Evolutionary conservation across 2,329 filamentous ascomycete species (phyloP).

Genomic region (Alternaria brassicae): DNA sequence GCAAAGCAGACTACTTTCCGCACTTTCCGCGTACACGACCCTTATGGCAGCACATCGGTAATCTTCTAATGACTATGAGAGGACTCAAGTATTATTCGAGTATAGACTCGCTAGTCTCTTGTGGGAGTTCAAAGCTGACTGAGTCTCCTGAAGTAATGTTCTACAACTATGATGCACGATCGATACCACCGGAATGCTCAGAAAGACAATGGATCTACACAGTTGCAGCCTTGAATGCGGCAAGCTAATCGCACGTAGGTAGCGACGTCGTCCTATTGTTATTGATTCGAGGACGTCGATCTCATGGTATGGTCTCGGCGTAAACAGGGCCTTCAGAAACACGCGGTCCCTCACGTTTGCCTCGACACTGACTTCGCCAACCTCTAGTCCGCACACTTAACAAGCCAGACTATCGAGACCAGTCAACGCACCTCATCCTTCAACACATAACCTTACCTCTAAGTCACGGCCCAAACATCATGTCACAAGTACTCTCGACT

Average conservation of each 20-base stretch:
- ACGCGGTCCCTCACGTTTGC: background rate
- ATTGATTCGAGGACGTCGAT: background rate
- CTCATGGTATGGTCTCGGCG: background rate
- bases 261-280: background rate
- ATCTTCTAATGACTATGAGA: background rate
- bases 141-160: background rate
- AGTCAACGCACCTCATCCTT: too few relatives aligned
- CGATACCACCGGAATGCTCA: background rate
- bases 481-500: background rate
- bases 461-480: background rate
- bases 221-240: background rate
- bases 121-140: background rate
- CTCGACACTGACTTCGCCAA: background rate
- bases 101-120: background rate
- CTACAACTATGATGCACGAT: background rate
- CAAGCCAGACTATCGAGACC: background rate
- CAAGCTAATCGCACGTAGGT: too few relatives aligned
- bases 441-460: background rate
- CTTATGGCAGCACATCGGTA: background rate
- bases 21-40: background rate
- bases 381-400: background rate
- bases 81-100: background rate
- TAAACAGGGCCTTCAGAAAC: background rate
- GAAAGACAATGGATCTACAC: background rate
- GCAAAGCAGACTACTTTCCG: background rate